Percentiles rank a stretch among this genome's conserved stretches.
These are phyloP conservation scores for Cordyceps tenuipes DNA, from an alignment of 2,329 filamentous ascomycete genomes.

Conservation along the genomic window DNA sequence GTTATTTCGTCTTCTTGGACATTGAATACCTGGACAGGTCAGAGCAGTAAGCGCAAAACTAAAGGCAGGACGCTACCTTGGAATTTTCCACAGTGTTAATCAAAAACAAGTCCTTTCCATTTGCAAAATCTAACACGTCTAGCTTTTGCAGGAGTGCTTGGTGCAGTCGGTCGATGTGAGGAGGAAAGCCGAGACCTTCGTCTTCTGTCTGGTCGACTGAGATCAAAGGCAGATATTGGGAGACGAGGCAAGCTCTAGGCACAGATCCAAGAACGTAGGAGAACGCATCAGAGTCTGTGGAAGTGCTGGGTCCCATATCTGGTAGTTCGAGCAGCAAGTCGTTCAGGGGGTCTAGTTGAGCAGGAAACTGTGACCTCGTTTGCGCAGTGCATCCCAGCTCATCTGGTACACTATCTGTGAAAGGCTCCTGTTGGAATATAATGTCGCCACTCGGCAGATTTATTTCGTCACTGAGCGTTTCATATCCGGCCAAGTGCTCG, in stretches of 20 bases:
- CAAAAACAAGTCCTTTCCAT: background rate
- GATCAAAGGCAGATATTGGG: constrained; percentile 24
- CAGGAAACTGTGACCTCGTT: background rate
- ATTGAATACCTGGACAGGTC: background rate
- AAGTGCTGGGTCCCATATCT: background rate
- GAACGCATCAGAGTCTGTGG: background rate
- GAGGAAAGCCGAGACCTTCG: constrained; percentile 22
- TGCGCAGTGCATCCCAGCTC: background rate
- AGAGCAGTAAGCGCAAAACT: background rate
- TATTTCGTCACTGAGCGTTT: background rate
- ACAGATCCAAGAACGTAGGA: background rate
- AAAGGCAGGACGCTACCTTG: background rate
- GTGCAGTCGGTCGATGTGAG: constrained; percentile 16
- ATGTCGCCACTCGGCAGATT: background rate
- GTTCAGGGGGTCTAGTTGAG: background rate
- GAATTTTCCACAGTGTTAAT: no score
- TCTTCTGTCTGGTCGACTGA: constrained; percentile 18
- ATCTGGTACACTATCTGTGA: background rate
- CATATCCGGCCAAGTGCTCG: background rate
- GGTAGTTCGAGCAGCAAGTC: constrained; percentile 1
- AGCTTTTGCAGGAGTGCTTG: constrained; percentile 20
- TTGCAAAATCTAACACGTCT: constrained; percentile 5
- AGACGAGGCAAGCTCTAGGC: constrained; percentile 14
- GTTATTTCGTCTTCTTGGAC: background rate
- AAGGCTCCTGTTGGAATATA: background rate